Evolutionary conservation across 2,329 filamentous ascomycete species (phyloP).

Genomic region (Coniochaeta prunicola): DNA sequence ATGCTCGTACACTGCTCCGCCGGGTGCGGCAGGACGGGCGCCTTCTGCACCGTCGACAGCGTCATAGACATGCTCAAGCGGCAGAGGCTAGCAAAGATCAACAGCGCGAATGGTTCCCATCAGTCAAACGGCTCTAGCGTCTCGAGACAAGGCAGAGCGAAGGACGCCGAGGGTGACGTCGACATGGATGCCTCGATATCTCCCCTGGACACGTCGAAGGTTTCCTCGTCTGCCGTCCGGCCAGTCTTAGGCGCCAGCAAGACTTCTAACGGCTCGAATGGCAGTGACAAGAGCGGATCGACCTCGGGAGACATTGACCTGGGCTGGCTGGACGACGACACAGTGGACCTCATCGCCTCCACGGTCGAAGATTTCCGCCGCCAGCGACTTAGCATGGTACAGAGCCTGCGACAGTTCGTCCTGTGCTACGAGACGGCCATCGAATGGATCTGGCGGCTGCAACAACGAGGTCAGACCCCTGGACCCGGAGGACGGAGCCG

Average conservation of each 20-base stretch:
- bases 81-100: constrained; percentile 42
- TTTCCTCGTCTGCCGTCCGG: not conserved
- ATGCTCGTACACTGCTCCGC: constrained; percentile 93
- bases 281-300: not conserved
- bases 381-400: constrained; percentile 93
- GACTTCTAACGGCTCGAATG: not conserved
- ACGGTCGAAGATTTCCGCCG: constrained; percentile 86
- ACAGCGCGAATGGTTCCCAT: constrained; percentile 6
- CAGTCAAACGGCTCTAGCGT: too few species aligned
- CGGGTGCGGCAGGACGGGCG: constrained; percentile 89
- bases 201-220: not conserved
- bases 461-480: constrained; percentile 23
- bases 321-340: constrained; percentile 62
- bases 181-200: constrained; percentile 26
- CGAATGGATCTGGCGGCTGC: constrained; percentile 65
- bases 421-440: constrained; percentile 93
- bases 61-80: constrained; percentile 95
- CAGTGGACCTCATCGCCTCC: constrained; percentile 71
- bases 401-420: constrained; percentile 87
- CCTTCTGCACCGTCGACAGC: constrained; percentile 93
- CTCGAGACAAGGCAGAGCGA: not conserved
- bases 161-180: constrained; percentile 37
- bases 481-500: constrained; percentile 14
- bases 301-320: constrained; percentile 30
- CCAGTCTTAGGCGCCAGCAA: not conserved